phyloP scores from a whole-genome alignment of 2,329 filamentous ascomycete genomes.

The Corniculantispora saksenae region DNA sequence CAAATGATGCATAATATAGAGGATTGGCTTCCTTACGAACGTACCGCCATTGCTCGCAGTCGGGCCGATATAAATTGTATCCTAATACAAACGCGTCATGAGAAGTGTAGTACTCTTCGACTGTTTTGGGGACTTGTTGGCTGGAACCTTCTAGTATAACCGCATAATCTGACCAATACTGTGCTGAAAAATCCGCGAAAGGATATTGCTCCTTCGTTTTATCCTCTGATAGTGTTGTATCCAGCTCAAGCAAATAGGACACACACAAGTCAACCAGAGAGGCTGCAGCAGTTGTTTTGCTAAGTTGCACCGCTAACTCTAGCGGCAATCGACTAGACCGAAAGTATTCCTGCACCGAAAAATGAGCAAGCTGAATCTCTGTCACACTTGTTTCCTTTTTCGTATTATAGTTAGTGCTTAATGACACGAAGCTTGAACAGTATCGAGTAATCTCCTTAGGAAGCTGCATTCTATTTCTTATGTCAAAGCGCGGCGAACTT shows the following conservation, averaged over 20 bases:
- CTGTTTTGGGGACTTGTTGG: background rate
- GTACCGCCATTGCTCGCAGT: background rate
- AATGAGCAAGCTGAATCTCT: slow-evolving; percentile 11
- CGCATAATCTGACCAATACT: slow-evolving; percentile 1
- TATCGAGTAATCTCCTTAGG: slow-evolving; percentile 5
- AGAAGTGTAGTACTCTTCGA: background rate
- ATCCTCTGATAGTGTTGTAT: background rate
- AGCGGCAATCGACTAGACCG: background rate
- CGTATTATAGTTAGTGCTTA: too few relatives aligned
- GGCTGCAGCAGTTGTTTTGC: background rate
- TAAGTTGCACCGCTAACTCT: background rate
- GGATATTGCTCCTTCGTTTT: background rate
- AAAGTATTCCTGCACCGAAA: slow-evolving; percentile 15
- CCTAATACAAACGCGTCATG: background rate
- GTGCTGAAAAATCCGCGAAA: slow-evolving; percentile 2
- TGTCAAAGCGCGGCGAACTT: background rate
- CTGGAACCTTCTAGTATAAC: background rate
- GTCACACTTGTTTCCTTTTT: background rate
- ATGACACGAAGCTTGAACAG: slow-evolving; percentile 3
- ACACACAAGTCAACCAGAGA: background rate
- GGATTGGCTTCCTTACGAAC: background rate
- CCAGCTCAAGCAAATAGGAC: slow-evolving; percentile 3
- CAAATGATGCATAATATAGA: slow-evolving; percentile 11
- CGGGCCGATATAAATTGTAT: background rate
- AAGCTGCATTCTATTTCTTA: background rate